These are phyloP conservation scores for Backusella luteola DNA, from an alignment of 192 early-diverging fungal genomes.

Conservation along the genomic window DNA sequence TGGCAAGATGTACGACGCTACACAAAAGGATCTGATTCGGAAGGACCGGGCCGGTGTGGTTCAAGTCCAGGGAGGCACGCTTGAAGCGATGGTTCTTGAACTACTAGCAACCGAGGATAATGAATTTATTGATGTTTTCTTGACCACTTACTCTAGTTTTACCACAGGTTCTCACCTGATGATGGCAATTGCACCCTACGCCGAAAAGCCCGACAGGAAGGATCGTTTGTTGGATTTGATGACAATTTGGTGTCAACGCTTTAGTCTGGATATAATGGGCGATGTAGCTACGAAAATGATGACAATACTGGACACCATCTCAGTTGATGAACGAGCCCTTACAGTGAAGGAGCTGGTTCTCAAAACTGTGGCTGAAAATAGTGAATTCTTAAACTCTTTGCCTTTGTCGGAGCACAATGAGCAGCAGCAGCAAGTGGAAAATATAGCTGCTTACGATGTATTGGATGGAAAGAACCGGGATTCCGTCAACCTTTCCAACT, in stretches of 20 bases:
- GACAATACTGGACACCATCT: conserved; percentile 15
- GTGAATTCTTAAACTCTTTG: background rate
- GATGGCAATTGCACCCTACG: background rate
- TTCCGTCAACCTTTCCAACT: conserved; percentile 45
- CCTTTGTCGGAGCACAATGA: background rate
- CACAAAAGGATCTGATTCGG: conserved; percentile 42
- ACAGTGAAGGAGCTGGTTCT: conserved; percentile 1
- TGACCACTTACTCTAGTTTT: conserved; percentile 42
- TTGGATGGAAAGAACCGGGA: background rate
- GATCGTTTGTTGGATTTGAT: conserved; percentile 13
- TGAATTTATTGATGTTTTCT: conserved; percentile 37
- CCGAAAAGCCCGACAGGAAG: background rate
- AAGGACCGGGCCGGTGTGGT: background rate
- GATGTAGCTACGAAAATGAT: conserved; percentile 34
- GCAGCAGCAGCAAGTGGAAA: conserved; percentile 1
- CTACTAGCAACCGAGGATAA: conserved; percentile 45
- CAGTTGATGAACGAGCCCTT: background rate
- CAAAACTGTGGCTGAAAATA: conserved; percentile 14
- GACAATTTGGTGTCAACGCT: conserved; percentile 33
- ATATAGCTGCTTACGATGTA: background rate
- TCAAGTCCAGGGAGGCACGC: conserved; percentile 37
- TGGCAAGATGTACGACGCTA: conserved; percentile 19
- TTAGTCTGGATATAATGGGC: conserved; percentile 29
- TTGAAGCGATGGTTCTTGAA: conserved; percentile 60
- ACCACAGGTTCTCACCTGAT: conserved; percentile 27